Evolutionary conservation across 495 filamentous ascomycete species (phyloP).

Genomic region (Penicillium antarcticum): DNA sequence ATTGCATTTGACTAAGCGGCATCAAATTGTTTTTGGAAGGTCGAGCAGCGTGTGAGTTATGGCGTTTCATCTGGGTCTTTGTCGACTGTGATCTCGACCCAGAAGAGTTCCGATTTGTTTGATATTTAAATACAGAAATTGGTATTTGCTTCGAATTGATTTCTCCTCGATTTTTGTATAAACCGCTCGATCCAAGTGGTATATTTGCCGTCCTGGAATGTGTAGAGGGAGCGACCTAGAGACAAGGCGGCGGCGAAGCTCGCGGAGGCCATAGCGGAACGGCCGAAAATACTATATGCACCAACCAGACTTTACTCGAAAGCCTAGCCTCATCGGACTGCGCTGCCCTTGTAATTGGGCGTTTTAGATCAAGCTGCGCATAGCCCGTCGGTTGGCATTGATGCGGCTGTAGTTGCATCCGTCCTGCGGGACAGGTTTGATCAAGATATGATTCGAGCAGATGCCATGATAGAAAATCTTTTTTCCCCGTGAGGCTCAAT

Average conservation of each 20-base stretch:
- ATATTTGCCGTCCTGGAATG: background rate
- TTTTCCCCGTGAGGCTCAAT: background rate
- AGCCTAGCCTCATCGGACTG: no score
- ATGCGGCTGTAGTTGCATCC: no score
- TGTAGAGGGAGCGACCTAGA: no score
- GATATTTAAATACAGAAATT: background rate
- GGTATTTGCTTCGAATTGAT: background rate
- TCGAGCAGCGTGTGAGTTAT: slow-evolving; percentile 30
- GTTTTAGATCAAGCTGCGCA: no score
- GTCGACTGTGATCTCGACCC: slow-evolving; percentile 10
- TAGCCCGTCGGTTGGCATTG: no score
- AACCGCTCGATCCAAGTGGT: background rate
- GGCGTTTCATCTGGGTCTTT: slow-evolving; percentile 20
- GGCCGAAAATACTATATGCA: no score
- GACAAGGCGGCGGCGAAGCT: no score
- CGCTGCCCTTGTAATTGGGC: no score
- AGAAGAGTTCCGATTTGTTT: background rate
- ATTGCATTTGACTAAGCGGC: slow-evolving; percentile 14
- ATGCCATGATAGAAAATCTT: background rate
- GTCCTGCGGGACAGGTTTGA: no score
- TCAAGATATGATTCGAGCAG: background rate
- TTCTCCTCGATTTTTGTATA: background rate
- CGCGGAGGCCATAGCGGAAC: no score
- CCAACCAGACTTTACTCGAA: no score
- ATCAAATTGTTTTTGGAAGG: slow-evolving; percentile 15